Evolutionary conservation across 306 rosid species (phyloP), one percentile per base, ranked within the genome.

Genomic region (Crataegus laevigata): DNA sequence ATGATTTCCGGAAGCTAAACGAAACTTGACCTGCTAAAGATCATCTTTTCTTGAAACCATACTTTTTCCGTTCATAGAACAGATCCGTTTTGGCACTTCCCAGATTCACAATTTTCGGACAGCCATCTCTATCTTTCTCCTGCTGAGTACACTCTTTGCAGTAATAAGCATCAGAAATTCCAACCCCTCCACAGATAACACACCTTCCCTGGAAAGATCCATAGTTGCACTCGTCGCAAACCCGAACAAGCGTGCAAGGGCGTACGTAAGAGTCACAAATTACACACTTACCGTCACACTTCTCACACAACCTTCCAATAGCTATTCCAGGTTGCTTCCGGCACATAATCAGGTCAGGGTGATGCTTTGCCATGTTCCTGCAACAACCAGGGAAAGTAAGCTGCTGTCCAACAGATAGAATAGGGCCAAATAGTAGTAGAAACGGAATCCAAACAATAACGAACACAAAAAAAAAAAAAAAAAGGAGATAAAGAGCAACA

Each of bases 101-200:
- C 62, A 94, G 82, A 78, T 94, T 92, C 74, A 92, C 96, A 77
- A 94, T 92, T 81, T 94, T 94, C 15, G 96, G 99, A 62, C 99
- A 94, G n/a, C 96, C 99, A 80, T 90, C 96, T 75, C 99, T 85
- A 28, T 94, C 97, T 85, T 92, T 94, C 91, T 92, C 99, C 85
- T 94, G 97, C 84, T 94, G 99, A 3, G 96, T 94, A 72, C 99
- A 94, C 90, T 94, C 99, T 84, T 94, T 89, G 87, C 97, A 90
- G 84, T 92, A 94, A 87, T 90, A 94, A 25, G 97, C 96, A 83
- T 94, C 92, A 10, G 97, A 94, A 24, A 94, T 94, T 77, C 97
- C 96, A 34, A 92, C 96, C 60, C 97, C 97, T 84, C 97, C 99
- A 58, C 96, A 94, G 76, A 92, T 90, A 58, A 94, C 97, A 55